These are phyloP conservation scores for Parmales sp. DNA, from an alignment of 108 stramenopile species.

Conservation along the genomic window DNA sequence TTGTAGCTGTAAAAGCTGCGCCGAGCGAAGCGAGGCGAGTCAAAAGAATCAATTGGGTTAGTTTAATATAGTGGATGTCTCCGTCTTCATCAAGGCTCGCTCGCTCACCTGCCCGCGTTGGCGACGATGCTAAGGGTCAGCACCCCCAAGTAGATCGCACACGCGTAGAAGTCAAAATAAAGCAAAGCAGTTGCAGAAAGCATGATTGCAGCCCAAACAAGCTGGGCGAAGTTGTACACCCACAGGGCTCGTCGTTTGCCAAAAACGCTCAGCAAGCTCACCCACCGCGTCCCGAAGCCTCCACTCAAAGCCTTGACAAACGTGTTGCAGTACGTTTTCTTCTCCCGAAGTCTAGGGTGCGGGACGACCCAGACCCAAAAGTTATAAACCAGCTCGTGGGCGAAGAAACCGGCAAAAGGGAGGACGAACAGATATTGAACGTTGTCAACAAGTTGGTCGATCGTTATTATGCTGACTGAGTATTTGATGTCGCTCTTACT, in stretches of 20 bases:
- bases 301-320: background rate
- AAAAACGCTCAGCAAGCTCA: background rate
- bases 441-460: background rate
- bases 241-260: background rate
- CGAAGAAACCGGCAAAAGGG: background rate
- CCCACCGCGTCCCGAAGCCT: background rate
- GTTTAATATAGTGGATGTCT: too few species aligned
- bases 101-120: too few species aligned
- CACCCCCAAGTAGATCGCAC: background rate
- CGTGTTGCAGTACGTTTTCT: slow-evolving; percentile 3
- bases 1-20: slow-evolving; percentile 8
- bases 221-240: background rate
- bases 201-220: background rate
- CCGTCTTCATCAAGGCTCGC: too few species aligned
- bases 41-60: too few species aligned
- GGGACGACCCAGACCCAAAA: slow-evolving; percentile 15
- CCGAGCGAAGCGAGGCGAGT: too few species aligned
- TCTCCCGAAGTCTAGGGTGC: background rate
- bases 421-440: slow-evolving; percentile 1
- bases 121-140: background rate
- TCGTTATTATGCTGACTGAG: background rate
- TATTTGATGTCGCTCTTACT: background rate
- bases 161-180: background rate
- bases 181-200: background rate
- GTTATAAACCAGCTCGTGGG: slow-evolving; percentile 3